Evolutionary conservation across 1,284 basidiomycete genomes (phyloP).

Genomic region (Cryptococcus neoformans): DNA sequence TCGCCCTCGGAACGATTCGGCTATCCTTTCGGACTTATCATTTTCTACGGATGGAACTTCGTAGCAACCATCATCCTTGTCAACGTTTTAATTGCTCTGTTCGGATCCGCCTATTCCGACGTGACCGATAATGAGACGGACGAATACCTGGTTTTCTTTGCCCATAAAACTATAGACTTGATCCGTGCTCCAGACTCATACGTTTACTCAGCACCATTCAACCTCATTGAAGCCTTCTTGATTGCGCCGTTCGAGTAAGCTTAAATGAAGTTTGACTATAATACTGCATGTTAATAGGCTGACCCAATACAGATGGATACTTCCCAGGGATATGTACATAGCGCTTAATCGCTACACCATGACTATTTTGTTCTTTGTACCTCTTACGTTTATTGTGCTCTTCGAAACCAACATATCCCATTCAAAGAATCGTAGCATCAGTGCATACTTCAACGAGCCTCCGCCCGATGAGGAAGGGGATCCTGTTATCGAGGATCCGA

Average conservation of each 20-base stretch:
- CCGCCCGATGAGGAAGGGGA: conserved; percentile 67
- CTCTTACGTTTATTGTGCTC: conserved; percentile 68
- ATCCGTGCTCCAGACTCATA: conserved; percentile 67
- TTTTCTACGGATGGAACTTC: conserved; percentile 90
- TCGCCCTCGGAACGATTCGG: conserved; percentile 57
- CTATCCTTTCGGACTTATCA: conserved; percentile 61
- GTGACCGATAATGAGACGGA: conserved; percentile 54
- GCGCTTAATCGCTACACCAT: conserved; percentile 75
- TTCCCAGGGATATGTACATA: conserved; percentile 30
- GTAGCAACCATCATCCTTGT: conserved; percentile 81
- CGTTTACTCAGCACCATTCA: conserved; percentile 60
- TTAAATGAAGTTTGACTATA: conserved; percentile 21
- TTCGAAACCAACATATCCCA: conserved; percentile 67
- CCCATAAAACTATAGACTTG: conserved; percentile 76
- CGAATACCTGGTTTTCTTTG: conserved; percentile 74
- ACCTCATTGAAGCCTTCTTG: conserved; percentile 75
- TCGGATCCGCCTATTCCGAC: conserved; percentile 83
- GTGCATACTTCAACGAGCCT: conserved; percentile 59
- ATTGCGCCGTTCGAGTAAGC: conserved; percentile 81
- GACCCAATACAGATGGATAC: conserved; percentile 21
- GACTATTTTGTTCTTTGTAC: conserved; percentile 73
- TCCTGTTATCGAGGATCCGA: conserved; percentile 60
- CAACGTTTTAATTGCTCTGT: conserved; percentile 93
- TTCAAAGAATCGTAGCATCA: conserved; percentile 52
- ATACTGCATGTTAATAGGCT: conserved; percentile 26